Evolutionary conservation across 2,329 filamentous ascomycete genomes (phyloP).

Genomic region (Aspergillus unguis): DNA sequence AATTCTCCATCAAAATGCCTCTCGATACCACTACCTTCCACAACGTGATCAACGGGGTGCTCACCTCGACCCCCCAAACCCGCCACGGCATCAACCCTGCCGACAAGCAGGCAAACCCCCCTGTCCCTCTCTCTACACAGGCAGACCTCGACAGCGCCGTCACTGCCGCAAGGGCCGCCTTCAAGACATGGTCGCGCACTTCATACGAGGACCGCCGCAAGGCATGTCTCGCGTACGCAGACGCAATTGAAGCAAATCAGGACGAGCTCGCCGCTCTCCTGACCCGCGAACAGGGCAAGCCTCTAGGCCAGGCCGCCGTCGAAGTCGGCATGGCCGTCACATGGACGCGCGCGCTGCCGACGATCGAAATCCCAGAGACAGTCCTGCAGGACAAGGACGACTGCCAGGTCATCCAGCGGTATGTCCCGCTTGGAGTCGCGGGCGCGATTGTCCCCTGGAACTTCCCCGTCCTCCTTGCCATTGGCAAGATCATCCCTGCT

Average conservation of each 20-base stretch:
- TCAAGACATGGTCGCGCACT: slow-evolving; percentile 46
- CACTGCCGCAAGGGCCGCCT: slow-evolving; percentile 46
- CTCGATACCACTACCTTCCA: slow-evolving; percentile 39
- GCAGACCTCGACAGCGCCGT: slow-evolving; percentile 53
- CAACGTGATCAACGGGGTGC: slow-evolving; percentile 53
- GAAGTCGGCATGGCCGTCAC: slow-evolving; percentile 28
- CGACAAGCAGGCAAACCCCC: slow-evolving; percentile 48
- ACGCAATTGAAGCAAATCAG: slow-evolving; percentile 34
- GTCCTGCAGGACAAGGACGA: slow-evolving; percentile 49
- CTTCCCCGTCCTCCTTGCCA: slow-evolving; percentile 43
- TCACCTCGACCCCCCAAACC: slow-evolving; percentile 43
- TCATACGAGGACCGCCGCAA: slow-evolving; percentile 33
- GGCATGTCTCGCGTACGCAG: slow-evolving; percentile 32
- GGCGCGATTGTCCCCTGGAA: slow-evolving; percentile 62
- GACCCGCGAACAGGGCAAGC: slow-evolving; percentile 44
- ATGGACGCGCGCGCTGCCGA: slow-evolving; percentile 22
- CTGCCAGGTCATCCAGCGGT: slow-evolving; percentile 30
- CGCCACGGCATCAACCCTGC: slow-evolving; percentile 53
- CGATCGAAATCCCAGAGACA: slow-evolving; percentile 32
- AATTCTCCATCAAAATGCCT: slow-evolving; percentile 13
- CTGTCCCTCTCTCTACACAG: slow-evolving; percentile 49
- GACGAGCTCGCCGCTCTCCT: slow-evolving; percentile 38
- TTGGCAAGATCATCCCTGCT: slow-evolving; percentile 51
- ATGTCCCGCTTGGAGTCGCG: slow-evolving; percentile 40
- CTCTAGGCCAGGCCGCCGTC: slow-evolving; percentile 25